Conservation (phyloP, 805 yeast genomes). For the Wickerhamomyces hampshirensis region DNA sequence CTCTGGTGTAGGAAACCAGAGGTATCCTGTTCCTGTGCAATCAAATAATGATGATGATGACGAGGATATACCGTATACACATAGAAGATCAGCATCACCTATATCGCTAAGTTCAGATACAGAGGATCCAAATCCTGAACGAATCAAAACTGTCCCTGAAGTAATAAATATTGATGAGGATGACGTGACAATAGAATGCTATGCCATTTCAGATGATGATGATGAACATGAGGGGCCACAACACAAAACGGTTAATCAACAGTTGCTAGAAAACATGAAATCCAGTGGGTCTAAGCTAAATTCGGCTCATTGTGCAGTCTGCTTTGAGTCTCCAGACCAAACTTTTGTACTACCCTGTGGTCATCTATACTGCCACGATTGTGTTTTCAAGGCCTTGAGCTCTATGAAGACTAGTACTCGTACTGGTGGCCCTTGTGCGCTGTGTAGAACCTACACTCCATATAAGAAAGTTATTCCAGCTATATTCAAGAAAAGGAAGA, state of each 20-base stretch:
- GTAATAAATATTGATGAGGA: conserved; percentile 13
- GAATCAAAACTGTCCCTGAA: neutral
- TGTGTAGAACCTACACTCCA: conserved; percentile 34
- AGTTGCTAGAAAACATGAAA: conserved; percentile 16
- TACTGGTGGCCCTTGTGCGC: conserved; percentile 36
- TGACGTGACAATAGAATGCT: conserved; percentile 14
- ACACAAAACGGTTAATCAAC: conserved; percentile 32
- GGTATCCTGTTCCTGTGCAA: too few relatives aligned
- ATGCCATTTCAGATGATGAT: conserved; percentile 17
- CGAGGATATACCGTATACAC: conserved; percentile 26
- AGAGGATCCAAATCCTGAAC: conserved; percentile 4
- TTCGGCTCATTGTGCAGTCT: conserved; percentile 42
- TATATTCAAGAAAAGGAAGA: conserved; percentile 29
- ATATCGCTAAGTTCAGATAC: conserved; percentile 13
- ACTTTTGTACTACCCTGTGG: conserved; percentile 54
- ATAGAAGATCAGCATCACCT: conserved; percentile 23
- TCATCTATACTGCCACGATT: conserved; percentile 50
- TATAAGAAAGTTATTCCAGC: conserved; percentile 27
- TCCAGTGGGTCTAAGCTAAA: conserved; percentile 10
- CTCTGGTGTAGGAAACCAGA: too few relatives aligned
- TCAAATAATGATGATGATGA: conserved; percentile 23
- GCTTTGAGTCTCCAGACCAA: conserved; percentile 47
- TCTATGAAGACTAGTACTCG: conserved; percentile 29
- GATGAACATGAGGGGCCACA: conserved; percentile 16
- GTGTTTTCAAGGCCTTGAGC: conserved; percentile 42